Evolutionary conservation across 2,329 filamentous ascomycete genomes (phyloP).

Genomic region (Penicillium sp.): DNA sequence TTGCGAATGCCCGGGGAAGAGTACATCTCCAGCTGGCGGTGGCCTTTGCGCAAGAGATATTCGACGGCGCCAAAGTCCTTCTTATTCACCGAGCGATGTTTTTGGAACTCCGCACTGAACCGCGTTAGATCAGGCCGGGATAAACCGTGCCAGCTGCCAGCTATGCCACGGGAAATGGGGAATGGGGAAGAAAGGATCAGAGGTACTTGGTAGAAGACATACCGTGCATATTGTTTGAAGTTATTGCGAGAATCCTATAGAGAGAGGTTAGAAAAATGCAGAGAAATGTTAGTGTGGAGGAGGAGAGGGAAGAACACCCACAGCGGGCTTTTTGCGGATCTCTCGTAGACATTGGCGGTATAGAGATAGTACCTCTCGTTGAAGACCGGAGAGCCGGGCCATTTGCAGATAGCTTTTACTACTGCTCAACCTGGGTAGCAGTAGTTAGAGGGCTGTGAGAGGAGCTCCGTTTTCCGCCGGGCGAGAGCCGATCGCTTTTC

Average conservation of each 20-base stretch:
- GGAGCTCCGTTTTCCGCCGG: conserved; percentile 30
- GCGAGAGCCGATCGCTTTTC: conserved; percentile 20
- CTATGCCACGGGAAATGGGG: conserved; percentile 5
- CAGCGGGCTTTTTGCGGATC: conserved; percentile 76
- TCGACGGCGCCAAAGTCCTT: conserved; percentile 87
- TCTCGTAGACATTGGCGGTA: conserved; percentile 86
- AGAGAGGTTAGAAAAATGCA: not conserved
- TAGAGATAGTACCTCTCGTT: conserved; percentile 82
- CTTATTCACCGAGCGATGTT: conserved; percentile 70
- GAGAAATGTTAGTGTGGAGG: not conserved
- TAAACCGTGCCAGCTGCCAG: no score
- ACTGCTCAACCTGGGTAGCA: no score
- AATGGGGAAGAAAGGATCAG: not conserved
- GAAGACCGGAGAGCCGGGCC: conserved; percentile 76
- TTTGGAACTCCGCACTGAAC: conserved; percentile 74
- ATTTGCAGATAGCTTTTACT: conserved; percentile 21
- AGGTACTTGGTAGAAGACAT: conserved; percentile 16
- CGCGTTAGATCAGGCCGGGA: conserved; percentile 15
- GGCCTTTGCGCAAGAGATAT: conserved; percentile 79
- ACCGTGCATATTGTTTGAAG: conserved; percentile 50
- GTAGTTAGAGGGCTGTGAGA: not conserved
- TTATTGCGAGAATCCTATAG: conserved; percentile 45
- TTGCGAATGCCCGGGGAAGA: conserved; percentile 80
- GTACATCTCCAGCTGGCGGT: conserved; percentile 80
- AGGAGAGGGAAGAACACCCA: conserved; percentile 44